Evolutionary conservation across 2,329 filamentous ascomycete genomes (phyloP).

Genomic region (Aureobasidium mangrovei): DNA sequence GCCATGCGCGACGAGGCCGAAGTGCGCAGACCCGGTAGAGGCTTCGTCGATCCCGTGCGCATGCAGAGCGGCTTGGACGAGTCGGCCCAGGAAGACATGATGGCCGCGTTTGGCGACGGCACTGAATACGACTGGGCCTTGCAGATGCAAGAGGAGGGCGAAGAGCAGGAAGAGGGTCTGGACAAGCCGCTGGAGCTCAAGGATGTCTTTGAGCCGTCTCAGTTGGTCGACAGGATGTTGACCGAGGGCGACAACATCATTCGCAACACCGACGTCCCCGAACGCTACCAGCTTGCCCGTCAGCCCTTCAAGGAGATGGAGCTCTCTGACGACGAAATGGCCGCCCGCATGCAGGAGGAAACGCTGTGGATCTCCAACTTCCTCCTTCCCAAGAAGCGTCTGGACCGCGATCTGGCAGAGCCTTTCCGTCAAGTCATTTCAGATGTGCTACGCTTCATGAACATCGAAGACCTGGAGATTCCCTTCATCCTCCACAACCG

Average conservation of each 20-base stretch:
- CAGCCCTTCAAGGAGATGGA: slow-evolving; percentile 72
- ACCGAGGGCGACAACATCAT: slow-evolving; percentile 94
- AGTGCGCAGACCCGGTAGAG: slow-evolving; percentile 70
- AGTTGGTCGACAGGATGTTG: slow-evolving; percentile 85
- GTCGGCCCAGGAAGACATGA: slow-evolving; percentile 89
- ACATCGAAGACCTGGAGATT: slow-evolving; percentile 88
- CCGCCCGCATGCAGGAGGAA: slow-evolving; percentile 62
- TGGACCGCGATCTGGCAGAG: slow-evolving; percentile 61
- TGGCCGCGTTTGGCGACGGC: slow-evolving; percentile 89
- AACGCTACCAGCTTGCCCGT: slow-evolving; percentile 86
- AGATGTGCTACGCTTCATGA: slow-evolving; percentile 91
- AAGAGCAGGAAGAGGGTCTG: slow-evolving; percentile 66
- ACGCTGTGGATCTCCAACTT: slow-evolving; percentile 84
- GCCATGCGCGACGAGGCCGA: slow-evolving; percentile 77
- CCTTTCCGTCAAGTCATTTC: slow-evolving; percentile 82
- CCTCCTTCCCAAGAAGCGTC: slow-evolving; percentile 74
- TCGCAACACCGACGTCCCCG: slow-evolving; percentile 78
- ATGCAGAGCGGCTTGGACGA: slow-evolving; percentile 64
- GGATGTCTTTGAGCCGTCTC: slow-evolving; percentile 95
- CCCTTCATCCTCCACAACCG: slow-evolving; percentile 97
- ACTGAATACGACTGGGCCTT: slow-evolving; percentile 94
- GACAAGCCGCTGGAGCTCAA: slow-evolving; percentile 86
- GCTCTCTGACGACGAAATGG: slow-evolving; percentile 67
- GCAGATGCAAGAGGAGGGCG: slow-evolving; percentile 75
- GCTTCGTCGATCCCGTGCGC: slow-evolving; percentile 61